Conservation (phyloP, 208 protist species). For the Trypanosoma caninum region DNA sequence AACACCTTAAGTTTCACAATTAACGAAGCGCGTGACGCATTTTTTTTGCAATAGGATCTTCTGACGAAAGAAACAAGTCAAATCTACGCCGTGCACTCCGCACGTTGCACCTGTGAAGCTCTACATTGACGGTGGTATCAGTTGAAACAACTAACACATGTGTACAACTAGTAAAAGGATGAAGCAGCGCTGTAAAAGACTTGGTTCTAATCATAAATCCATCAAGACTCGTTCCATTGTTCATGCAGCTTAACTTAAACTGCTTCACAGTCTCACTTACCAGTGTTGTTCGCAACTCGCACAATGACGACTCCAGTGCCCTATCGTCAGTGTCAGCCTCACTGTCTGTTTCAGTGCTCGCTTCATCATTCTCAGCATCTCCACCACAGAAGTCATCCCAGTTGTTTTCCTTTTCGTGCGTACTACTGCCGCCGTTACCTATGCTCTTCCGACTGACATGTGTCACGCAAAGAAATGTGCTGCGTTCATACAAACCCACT, state of each 20-base stretch:
- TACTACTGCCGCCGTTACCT: too few relatives aligned
- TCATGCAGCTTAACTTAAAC: conserved; percentile 91
- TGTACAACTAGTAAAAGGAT: conserved; percentile 84
- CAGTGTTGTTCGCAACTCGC: conserved; percentile 74
- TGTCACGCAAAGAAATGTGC: conserved; percentile 97
- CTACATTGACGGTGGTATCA: conserved; percentile 61
- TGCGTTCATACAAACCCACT: conserved; percentile 98
- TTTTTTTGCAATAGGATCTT: conserved; percentile 52
- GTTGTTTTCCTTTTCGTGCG: too few relatives aligned
- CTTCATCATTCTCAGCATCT: not conserved
- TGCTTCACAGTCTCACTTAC: conserved; percentile 90
- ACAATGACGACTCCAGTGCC: conserved; percentile 11
- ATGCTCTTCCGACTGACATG: conserved; percentile 73
- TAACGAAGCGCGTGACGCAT: conserved; percentile 90
- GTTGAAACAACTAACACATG: conserved; percentile 82
- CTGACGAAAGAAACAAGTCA: conserved; percentile 66
- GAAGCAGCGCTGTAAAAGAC: conserved; percentile 75
- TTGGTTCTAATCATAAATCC: conserved; percentile 71
- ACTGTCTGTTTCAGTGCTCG: not conserved
- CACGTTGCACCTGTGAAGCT: conserved; percentile 82
- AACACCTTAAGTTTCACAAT: conserved; percentile 27
- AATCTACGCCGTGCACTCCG: conserved; percentile 53
- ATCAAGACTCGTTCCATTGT: conserved; percentile 79
- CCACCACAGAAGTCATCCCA: conserved; percentile 10
- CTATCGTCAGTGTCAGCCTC: not conserved